Conservation (phyloP, 306 rosid genomes). For the Ormosia semicastrata region DNA sequence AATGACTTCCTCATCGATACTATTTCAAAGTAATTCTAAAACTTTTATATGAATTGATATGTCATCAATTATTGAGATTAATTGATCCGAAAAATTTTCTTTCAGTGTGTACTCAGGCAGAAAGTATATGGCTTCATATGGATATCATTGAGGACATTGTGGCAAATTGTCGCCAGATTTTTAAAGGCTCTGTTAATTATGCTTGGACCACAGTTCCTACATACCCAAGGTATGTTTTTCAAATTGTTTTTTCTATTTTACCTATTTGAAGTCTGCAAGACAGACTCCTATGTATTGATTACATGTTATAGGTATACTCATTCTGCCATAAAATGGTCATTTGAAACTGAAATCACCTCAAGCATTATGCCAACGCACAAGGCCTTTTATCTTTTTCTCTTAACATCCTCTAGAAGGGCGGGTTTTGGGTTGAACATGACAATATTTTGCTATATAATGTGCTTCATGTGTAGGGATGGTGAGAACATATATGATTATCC, state of each 20-base stretch:
- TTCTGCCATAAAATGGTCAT: background rate
- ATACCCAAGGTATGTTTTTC: conserved; percentile 71
- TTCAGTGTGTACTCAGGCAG: conserved; percentile 97
- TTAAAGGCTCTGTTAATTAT: conserved; percentile 96
- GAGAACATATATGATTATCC: background rate
- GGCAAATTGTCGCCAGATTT: conserved; percentile 74
- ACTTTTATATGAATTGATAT: no score
- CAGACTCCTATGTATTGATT: background rate
- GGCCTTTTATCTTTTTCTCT: background rate
- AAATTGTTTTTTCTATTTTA: background rate
- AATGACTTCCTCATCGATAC: no score
- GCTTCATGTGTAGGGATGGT: background rate
- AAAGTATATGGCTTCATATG: conserved; percentile 99
- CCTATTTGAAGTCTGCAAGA: background rate
- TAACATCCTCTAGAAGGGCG: background rate
- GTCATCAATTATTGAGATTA: no score
- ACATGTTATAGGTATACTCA: background rate
- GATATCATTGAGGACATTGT: conserved; percentile 88
- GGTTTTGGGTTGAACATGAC: background rate
- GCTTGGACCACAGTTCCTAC: conserved; percentile 99
- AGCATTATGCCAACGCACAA: background rate
- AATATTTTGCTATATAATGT: background rate
- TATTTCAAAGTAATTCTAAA: no score
- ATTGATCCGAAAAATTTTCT: no score
- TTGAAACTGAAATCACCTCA: conserved; percentile 12